Conservation (phyloP, 129 eudicot species). For the Artemisia annua region DNA sequence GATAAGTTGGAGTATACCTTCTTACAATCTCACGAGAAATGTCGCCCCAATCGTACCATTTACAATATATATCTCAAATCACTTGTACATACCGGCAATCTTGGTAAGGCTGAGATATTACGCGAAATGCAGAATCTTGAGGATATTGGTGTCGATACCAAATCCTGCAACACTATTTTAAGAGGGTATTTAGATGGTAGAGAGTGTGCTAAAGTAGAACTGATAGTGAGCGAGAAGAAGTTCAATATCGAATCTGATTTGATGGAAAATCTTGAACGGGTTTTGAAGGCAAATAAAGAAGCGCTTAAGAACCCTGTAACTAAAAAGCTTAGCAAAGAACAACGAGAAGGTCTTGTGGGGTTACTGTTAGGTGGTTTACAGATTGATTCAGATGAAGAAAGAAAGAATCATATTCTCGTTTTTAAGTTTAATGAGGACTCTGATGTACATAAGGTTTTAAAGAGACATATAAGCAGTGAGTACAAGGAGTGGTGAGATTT, state of each 20-base stretch:
- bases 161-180: slow-evolving; percentile 69
- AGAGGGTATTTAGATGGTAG: slow-evolving; percentile 56
- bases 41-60: slow-evolving; percentile 53
- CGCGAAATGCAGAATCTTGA: slow-evolving; percentile 68
- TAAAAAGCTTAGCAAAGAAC: slow-evolving; percentile 67
- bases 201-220: slow-evolving; percentile 59
- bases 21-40: slow-evolving; percentile 52
- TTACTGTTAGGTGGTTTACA: slow-evolving; percentile 75
- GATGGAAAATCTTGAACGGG: slow-evolving; percentile 59
- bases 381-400: slow-evolving; percentile 53
- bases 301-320: slow-evolving; percentile 40
- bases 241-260: slow-evolving; percentile 58
- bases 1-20: slow-evolving; percentile 67
- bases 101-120: slow-evolving; percentile 76
- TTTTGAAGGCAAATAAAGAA: slow-evolving; percentile 51
- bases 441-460: slow-evolving; percentile 52
- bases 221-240: slow-evolving; percentile 67
- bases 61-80: slow-evolving; percentile 69
- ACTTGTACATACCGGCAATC: slow-evolving; percentile 52
- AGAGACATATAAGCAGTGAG: slow-evolving; percentile 52
- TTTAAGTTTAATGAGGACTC: slow-evolving; percentile 59
- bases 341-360: slow-evolving; percentile 83
- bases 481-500: slow-evolving; percentile 75
- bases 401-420: slow-evolving; percentile 47
- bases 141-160: slow-evolving; percentile 57